Base-by-base conservation (phyloP, 257 asterid genomes). In the Catharanthus roseus region DNA sequence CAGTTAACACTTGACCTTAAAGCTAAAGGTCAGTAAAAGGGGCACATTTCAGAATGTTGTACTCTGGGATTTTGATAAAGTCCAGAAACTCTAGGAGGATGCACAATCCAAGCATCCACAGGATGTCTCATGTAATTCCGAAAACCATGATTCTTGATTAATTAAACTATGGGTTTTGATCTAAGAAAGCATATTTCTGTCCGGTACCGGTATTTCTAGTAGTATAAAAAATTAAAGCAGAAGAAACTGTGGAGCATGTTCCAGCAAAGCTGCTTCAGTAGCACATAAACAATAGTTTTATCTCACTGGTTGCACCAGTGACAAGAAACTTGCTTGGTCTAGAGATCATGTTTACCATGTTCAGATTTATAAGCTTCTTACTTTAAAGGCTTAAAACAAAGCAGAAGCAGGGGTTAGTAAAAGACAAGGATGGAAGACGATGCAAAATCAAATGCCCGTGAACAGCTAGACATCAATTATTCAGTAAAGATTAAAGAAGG, bases 1-100 rank as follows among this genome's bases (percentile, higher is more conserved):
- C 87, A 41, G 78, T 87, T 4, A 86, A 86, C 16, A 19, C 6
- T 31, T 60, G 42, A 60, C 41, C 44, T 18, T 33, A 62, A 62
- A 9, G 47, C 42, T 38, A 38, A n/a, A n/a, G n/a, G 65, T 60
- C 5, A 60, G 42, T 31, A 33, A 36, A 36, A 62, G 13, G 9
- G 61, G 69, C 57, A 7, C 8, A 0, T 6, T 41, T 18, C 31
- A 24, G 51, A 7, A 26, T 34, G 54, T 60, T 55, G 58, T 8
- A 50, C 62, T 70, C 67, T 31, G n/a, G 53, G 61, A 74, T 28
- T 50, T 66, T 24, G 65, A 45, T 2, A 58, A 58, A 34, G 12
- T 70, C 28, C 41, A 62, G 10, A 54, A 10, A 12, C 53, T 61
- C 36, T 53, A 23, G 36, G 53, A 71, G 61, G 68, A 19, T 31